Evolutionary conservation across 129 eudicot genomes (phyloP).

Genomic region (Pseudognaphalium luteoalbum): DNA sequence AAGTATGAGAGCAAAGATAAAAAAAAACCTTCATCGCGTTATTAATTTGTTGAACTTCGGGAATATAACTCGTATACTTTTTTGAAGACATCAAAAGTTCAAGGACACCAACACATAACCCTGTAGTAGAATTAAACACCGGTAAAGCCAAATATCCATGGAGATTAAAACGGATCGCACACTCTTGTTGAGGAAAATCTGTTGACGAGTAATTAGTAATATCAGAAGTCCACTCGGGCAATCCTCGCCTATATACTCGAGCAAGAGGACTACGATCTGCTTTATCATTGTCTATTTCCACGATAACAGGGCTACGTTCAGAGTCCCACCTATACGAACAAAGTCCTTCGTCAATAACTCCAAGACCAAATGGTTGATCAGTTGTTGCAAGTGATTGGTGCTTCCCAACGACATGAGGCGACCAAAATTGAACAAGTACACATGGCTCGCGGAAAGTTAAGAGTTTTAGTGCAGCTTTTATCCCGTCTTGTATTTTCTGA

Average conservation of each 20-base stretch:
- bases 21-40: slow-evolving; percentile 7
- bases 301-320: not conserved
- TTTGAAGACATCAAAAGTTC: slow-evolving; percentile 12
- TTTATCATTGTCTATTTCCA: not conserved
- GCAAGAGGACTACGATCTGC: not conserved
- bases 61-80: not conserved
- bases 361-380: slow-evolving; percentile 16
- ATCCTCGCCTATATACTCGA: not conserved
- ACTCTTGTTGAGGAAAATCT: not conserved
- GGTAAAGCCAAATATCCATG: slow-evolving; percentile 18
- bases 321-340: not conserved
- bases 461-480: not conserved
- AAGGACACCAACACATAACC: slow-evolving; percentile 15
- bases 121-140: not conserved
- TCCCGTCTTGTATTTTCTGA: not conserved
- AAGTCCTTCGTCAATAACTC: not conserved
- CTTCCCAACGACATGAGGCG: not conserved
- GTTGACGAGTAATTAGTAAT: not conserved
- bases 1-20: not conserved
- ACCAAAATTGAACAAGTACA: slow-evolving; percentile 16
- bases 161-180: not conserved
- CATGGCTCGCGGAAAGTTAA: not conserved
- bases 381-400: not conserved
- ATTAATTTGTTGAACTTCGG: slow-evolving; percentile 2
- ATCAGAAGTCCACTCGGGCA: slow-evolving; percentile 20